Evolutionary conservation across 768 basidiomycete genomes (phyloP).

Genomic region (Xerocomellus intermedius): DNA sequence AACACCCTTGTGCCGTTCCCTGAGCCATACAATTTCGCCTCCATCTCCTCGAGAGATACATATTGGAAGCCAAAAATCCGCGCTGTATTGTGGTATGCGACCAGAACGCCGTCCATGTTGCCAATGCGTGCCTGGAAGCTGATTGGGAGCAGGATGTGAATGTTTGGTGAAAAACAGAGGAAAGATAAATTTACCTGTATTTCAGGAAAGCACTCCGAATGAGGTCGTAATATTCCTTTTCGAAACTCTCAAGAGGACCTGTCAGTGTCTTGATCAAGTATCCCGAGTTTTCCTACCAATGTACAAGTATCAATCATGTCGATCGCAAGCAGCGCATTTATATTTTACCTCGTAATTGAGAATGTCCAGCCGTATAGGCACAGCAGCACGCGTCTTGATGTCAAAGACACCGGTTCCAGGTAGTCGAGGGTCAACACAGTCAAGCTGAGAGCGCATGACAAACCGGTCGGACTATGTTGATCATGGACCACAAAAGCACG

Average conservation of each 20-base stretch:
- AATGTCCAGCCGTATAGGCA: constrained; percentile 81
- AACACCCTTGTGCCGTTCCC: constrained; percentile 66
- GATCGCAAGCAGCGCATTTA: neutral
- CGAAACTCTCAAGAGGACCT: constrained; percentile 77
- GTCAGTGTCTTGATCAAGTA: constrained; percentile 67
- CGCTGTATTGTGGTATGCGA: constrained; percentile 85
- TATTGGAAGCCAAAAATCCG: constrained; percentile 95
- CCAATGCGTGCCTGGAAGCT: constrained; percentile 97
- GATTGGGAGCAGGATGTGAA: neutral
- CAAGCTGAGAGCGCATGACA: constrained; percentile 93
- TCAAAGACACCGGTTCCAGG: constrained; percentile 94
- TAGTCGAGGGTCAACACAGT: constrained; percentile 75
- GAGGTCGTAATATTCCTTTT: constrained; percentile 93
- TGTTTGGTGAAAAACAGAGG: too few species aligned
- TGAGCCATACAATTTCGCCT: constrained; percentile 68
- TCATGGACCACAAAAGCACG: neutral
- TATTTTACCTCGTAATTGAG: constrained; percentile 69
- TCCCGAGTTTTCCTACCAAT: constrained; percentile 68
- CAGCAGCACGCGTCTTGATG: constrained; percentile 89
- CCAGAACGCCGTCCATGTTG: constrained; percentile 92
- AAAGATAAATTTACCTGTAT: constrained; percentile 58
- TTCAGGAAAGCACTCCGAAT: constrained; percentile 93
- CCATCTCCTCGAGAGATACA: constrained; percentile 84
- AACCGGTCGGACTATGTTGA: constrained; percentile 44
- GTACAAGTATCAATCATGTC: neutral